Conservation (phyloP, 1,139 yeast genomes). For the Debaryomyces coudertii region DNA sequence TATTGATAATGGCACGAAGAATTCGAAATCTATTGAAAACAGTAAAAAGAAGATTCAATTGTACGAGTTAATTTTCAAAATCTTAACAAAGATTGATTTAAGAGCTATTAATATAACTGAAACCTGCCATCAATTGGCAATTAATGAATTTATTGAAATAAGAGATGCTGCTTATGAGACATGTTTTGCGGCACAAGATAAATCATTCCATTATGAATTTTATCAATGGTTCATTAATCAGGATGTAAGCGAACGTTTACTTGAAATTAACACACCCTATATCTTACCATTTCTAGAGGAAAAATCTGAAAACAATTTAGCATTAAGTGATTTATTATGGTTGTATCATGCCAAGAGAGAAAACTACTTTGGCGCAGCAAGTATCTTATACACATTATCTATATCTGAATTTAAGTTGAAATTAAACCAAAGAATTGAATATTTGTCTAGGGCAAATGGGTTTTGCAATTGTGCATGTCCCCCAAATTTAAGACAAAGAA, state of each 20-base stretch:
- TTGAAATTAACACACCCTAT: constrained; percentile 81
- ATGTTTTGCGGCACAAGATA: constrained; percentile 76
- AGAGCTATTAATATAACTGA: constrained; percentile 60
- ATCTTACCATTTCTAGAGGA: constrained; percentile 77
- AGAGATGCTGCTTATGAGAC: constrained; percentile 76
- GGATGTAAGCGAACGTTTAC: constrained; percentile 73
- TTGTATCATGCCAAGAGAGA: constrained; percentile 84
- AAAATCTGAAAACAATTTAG: constrained; percentile 66
- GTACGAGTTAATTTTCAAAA: constrained; percentile 73
- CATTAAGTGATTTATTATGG: constrained; percentile 85
- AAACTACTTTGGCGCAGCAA: constrained; percentile 80
- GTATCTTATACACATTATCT: constrained; percentile 73
- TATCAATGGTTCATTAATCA: constrained; percentile 91
- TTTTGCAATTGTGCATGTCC: constrained; percentile 87
- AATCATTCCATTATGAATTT: constrained; percentile 82
- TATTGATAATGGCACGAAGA: constrained; percentile 14
- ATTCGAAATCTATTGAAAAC: constrained; percentile 21
- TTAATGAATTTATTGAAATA: constrained; percentile 58
- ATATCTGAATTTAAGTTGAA: constrained; percentile 71
- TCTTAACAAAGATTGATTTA: constrained; percentile 72
- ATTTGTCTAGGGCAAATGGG: constrained; percentile 88
- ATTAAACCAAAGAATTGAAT: constrained; percentile 80
- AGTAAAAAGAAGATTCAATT: constrained; percentile 52
- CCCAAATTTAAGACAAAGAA: constrained; percentile 73
- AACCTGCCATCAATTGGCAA: constrained; percentile 42